These are phyloP conservation scores for Claviceps quebecensis DNA, from an alignment of 2,329 filamentous ascomycete genomes.

Conservation along the genomic window DNA sequence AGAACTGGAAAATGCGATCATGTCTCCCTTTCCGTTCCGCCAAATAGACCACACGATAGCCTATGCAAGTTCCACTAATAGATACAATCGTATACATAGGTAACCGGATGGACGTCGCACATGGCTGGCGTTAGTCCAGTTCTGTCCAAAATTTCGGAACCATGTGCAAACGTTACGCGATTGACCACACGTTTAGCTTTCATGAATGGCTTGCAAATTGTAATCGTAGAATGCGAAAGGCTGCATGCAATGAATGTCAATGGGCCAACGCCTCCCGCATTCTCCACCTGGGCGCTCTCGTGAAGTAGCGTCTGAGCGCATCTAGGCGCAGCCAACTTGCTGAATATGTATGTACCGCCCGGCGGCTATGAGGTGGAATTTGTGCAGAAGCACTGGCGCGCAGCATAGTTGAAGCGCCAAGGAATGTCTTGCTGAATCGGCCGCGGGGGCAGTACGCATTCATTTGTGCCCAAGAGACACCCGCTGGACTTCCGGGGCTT, in stretches of 20 bases:
- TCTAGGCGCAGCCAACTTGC: background rate
- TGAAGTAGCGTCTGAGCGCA: background rate
- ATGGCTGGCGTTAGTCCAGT: background rate
- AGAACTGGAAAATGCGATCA: background rate
- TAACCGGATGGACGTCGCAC: background rate
- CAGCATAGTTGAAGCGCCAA: background rate
- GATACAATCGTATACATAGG: background rate
- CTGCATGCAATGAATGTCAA: background rate
- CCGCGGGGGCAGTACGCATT: background rate
- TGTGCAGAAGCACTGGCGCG: background rate
- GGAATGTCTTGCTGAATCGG: background rate
- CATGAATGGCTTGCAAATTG: background rate
- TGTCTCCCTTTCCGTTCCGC: background rate
- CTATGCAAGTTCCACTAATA: background rate
- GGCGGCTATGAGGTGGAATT: background rate
- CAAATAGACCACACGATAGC: background rate
- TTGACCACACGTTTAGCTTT: background rate
- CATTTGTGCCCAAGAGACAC: background rate
- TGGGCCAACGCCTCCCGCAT: background rate
- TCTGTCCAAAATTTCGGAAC: background rate
- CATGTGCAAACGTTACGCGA: background rate
- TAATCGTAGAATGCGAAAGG: background rate
- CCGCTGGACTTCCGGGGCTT: background rate
- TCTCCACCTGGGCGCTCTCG: background rate
- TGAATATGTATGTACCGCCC: background rate